Percentiles rank a stretch among this genome's conserved stretches.
Conservation (phyloP, 2,329 filamentous ascomycete species). For the Periconia sp. region DNA sequence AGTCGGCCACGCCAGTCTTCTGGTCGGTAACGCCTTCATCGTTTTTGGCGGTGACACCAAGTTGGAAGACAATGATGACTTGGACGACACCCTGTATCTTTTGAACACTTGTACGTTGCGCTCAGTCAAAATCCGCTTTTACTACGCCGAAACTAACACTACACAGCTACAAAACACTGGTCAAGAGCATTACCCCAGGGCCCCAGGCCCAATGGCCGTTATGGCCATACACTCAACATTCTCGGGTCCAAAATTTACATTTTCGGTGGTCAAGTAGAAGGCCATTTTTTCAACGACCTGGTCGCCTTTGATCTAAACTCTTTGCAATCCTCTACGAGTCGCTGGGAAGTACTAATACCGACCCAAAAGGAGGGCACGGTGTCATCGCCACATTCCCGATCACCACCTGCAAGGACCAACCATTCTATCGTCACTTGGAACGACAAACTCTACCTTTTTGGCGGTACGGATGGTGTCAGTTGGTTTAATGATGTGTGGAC, state of each 20-base stretch:
- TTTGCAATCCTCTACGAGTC: constrained; percentile 84
- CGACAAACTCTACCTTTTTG: constrained; percentile 95
- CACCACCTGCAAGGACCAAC: constrained; percentile 87
- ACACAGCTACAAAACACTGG: constrained; percentile 91
- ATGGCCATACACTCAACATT: constrained; percentile 95
- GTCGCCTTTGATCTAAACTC: constrained; percentile 95
- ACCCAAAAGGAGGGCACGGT: constrained; percentile 60
- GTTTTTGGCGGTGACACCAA: constrained; percentile 99
- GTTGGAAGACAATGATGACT: constrained; percentile 83
- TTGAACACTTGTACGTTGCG: constrained; percentile 86
- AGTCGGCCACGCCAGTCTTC: constrained; percentile 88
- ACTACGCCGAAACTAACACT: constrained; percentile 26
- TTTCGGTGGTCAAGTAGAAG: constrained; percentile 96
- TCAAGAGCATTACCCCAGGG: constrained; percentile 89
- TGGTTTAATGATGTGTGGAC: constrained; percentile 99
- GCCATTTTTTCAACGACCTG: constrained; percentile 96
- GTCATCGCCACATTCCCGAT: constrained; percentile 27
- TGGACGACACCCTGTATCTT: constrained; percentile 95
- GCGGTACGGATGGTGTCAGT: constrained; percentile 89
- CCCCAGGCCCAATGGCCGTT: constrained; percentile 82
- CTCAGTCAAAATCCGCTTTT: background rate
- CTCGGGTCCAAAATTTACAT: constrained; percentile 96
- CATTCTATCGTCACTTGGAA: constrained; percentile 90
- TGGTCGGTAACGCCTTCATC: constrained; percentile 98
- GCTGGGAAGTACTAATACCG: constrained; percentile 89